Percentiles rank a stretch among this genome's conserved stretches.
These are phyloP conservation scores for Priceomyces melissophilus DNA, from an alignment of 805 yeast genomes.

Conservation along the genomic window DNA sequence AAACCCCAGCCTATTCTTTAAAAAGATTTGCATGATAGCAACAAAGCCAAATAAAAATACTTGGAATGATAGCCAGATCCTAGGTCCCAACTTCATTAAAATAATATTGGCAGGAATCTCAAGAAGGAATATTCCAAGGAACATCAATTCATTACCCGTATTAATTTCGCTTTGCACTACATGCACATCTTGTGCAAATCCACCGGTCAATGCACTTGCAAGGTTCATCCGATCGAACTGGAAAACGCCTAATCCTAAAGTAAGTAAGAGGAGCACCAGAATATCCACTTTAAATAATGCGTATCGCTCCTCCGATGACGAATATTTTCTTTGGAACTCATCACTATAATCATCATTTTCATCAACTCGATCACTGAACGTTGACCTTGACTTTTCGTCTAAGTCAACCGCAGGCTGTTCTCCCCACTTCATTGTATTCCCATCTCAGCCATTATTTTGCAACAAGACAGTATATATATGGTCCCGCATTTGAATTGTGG, in stretches of 20 bases:
- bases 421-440: too few species aligned
- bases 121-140: conserved; percentile 2
- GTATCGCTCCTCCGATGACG: background rate
- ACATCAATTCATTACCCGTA: conserved; percentile 3
- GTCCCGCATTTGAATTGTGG: too few species aligned
- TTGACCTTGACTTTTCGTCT: too few species aligned
- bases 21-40: conserved; percentile 2
- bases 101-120: conserved; percentile 5
- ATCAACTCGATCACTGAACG: too few species aligned
- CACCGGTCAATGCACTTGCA: conserved; percentile 5
- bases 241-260: conserved; percentile 2
- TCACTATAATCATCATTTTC: too few species aligned
- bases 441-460: too few species aligned
- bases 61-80: conserved; percentile 4
- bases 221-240: conserved; percentile 5
- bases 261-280: conserved; percentile 2
- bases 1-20: conserved; percentile 2
- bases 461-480: too few species aligned
- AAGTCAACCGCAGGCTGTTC: too few species aligned
- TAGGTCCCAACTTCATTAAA: conserved; percentile 2
- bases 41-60: conserved; percentile 3
- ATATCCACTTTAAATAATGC: conserved; percentile 3
- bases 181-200: conserved; percentile 2
- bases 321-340: too few species aligned
- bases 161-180: conserved; percentile 1